Conservation (phyloP, 2,329 filamentous ascomycete genomes). For the Microcera coccophila region DNA sequence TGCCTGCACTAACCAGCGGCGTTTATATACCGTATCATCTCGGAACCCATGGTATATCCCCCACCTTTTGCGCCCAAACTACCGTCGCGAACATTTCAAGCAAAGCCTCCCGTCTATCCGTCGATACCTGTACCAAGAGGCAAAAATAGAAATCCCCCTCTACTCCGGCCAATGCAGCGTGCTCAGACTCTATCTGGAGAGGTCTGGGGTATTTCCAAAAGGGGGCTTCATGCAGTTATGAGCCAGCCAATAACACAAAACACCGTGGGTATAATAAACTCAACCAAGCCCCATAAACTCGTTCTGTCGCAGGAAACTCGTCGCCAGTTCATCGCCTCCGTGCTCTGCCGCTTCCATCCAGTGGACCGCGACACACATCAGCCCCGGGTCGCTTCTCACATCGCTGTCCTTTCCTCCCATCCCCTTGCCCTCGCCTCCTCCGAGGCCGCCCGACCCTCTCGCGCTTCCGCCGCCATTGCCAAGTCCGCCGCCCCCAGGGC, state of each 20-base stretch:
- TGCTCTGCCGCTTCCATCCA: constrained; percentile 91
- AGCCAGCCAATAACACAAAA: not conserved
- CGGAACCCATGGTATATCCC: constrained; percentile 21
- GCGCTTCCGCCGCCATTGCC: constrained; percentile 22
- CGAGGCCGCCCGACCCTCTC: constrained; percentile 20
- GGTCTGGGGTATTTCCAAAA: not conserved
- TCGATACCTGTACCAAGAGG: too few relatives aligned
- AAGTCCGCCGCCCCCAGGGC: constrained; percentile 18
- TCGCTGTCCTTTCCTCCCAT: constrained; percentile 40
- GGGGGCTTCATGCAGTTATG: not conserved
- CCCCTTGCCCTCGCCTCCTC: constrained; percentile 20
- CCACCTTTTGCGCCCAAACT: constrained; percentile 10
- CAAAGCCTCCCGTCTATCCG: constrained; percentile 6
- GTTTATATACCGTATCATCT: constrained; percentile 9
- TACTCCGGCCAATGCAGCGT: too few relatives aligned
- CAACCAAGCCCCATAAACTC: constrained; percentile 37
- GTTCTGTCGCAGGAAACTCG: constrained; percentile 72
- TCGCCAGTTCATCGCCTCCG: constrained; percentile 82
- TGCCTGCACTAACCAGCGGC: constrained; percentile 3
- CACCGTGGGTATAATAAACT: constrained; percentile 26
- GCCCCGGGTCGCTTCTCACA: constrained; percentile 71
- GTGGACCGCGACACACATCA: constrained; percentile 92
- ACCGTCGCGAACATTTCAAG: constrained; percentile 1
- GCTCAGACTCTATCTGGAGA: not conserved
- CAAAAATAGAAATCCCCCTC: too few relatives aligned